phyloP scores from a whole-genome alignment of 345 rosid species.

The Linum usitatissimum region DNA sequence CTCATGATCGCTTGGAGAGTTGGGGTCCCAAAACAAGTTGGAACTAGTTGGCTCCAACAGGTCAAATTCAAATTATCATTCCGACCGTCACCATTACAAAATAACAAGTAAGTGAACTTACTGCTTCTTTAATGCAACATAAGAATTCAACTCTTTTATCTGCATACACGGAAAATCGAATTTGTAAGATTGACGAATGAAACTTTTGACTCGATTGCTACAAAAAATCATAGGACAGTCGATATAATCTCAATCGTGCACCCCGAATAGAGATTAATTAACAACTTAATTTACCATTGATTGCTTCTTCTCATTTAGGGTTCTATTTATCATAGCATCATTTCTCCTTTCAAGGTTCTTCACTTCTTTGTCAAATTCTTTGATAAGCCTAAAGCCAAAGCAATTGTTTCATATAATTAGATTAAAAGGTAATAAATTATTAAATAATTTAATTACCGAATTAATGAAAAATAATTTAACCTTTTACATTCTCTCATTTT shows the following conservation, averaged over 20 bases:
- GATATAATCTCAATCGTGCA: no score
- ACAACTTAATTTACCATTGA: slow-evolving; percentile 43
- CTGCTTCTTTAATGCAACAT: slow-evolving; percentile 74
- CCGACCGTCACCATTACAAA: not conserved
- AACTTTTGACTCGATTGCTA: not conserved
- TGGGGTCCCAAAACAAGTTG: no score
- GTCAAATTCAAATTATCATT: no score
- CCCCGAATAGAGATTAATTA: not conserved
- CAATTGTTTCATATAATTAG: not conserved
- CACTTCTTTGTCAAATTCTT: slow-evolving; percentile 80
- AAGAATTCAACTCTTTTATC: slow-evolving; percentile 77
- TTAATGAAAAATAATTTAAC: not conserved
- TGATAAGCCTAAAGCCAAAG: slow-evolving; percentile 62
- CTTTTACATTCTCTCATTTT: slow-evolving; percentile 26
- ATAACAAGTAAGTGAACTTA: slow-evolving; percentile 20
- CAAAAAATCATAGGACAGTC: no score
- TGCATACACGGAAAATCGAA: slow-evolving; percentile 21
- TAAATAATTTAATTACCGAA: not conserved
- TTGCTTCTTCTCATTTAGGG: slow-evolving; percentile 75
- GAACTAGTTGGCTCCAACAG: no score
- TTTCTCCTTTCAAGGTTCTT: slow-evolving; percentile 56
- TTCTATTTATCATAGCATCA: slow-evolving; percentile 49
- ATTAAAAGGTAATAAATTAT: no score
- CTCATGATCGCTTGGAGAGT: no score
- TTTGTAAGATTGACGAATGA: not conserved